phyloP scores from a whole-genome alignment of 208 protist genomes.

The Crithidia brevicula region DNA sequence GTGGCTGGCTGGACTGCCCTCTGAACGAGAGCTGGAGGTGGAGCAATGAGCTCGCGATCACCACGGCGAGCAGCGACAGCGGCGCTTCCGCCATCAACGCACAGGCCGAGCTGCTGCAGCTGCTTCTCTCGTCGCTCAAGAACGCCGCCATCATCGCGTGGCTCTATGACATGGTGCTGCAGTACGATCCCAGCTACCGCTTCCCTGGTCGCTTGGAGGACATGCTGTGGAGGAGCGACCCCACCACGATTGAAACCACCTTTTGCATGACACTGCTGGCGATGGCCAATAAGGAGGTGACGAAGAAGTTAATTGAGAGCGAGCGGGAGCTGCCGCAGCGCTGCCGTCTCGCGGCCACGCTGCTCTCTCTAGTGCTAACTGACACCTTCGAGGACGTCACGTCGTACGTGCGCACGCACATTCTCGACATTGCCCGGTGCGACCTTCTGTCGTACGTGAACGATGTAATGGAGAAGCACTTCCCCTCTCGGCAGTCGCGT shows the following conservation, averaged over 20 bases:
- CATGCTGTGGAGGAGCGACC: slow-evolving; percentile 46
- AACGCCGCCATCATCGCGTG: slow-evolving; percentile 51
- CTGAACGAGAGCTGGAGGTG: slow-evolving; percentile 17
- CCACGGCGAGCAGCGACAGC: slow-evolving; percentile 14
- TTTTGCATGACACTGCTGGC: slow-evolving; percentile 58
- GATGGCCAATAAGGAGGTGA: slow-evolving; percentile 20
- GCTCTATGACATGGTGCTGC: slow-evolving; percentile 58
- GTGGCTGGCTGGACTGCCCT: slow-evolving; percentile 61
- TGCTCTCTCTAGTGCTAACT: slow-evolving; percentile 41
- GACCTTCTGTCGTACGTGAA: slow-evolving; percentile 43
- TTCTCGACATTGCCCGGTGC: slow-evolving; percentile 43
- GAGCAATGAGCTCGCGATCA: slow-evolving; percentile 16
- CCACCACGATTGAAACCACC: slow-evolving; percentile 29
- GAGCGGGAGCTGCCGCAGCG: slow-evolving; percentile 36
- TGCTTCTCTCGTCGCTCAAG: slow-evolving; percentile 41
- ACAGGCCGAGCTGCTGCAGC: slow-evolving; percentile 57
- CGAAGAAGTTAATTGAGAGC: slow-evolving; percentile 37
- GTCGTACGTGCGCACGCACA: slow-evolving; percentile 48
- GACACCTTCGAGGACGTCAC: slow-evolving; percentile 33
- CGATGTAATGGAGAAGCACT: slow-evolving; percentile 46
- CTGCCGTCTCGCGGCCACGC: slow-evolving; percentile 44
- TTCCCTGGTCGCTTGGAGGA: slow-evolving; percentile 40
- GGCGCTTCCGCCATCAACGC: slow-evolving; percentile 42
- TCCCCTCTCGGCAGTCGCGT: slow-evolving; percentile 45
- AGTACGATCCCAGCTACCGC: slow-evolving; percentile 15